These are phyloP conservation scores for Lepidium aucheri DNA, from an alignment of 345 rosid species.

Conservation along the genomic window DNA sequence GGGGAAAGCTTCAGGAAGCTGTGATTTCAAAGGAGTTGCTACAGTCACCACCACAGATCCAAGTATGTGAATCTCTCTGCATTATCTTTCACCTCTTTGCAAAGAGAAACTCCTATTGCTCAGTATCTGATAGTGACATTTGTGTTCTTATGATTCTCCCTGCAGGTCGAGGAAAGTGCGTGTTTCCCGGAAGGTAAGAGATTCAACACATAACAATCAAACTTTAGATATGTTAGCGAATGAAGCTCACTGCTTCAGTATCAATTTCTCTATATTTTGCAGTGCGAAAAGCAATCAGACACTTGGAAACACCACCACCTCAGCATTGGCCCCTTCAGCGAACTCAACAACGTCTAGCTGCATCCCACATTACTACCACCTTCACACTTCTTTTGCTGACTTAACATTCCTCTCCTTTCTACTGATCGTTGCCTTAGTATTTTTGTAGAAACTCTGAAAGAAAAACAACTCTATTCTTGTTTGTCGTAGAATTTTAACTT, in stretches of 20 bases:
- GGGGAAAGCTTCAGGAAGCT: slow-evolving; percentile 67
- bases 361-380: slow-evolving; percentile 18
- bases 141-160: neutral
- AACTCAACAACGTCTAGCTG: slow-evolving; percentile 60
- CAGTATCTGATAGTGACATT: neutral
- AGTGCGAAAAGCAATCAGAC: slow-evolving; percentile 71
- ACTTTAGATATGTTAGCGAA: neutral
- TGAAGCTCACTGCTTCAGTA: slow-evolving; percentile 2
- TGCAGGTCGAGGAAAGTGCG: slow-evolving; percentile 78
- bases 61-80: slow-evolving; percentile 41
- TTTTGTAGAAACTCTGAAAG: slow-evolving; percentile 39
- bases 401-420: slow-evolving; percentile 38
- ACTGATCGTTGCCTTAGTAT: slow-evolving; percentile 27
- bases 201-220: neutral
- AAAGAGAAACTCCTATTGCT: neutral
- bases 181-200: slow-evolving; percentile 70
- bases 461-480: slow-evolving; percentile 26
- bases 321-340: slow-evolving; percentile 72
- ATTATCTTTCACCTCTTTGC: neutral
- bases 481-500: slow-evolving; percentile 10
- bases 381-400: slow-evolving; percentile 33
- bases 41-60: slow-evolving; percentile 81
- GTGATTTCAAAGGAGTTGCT: slow-evolving; percentile 96
- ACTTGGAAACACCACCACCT: slow-evolving; percentile 45
- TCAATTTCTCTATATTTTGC: slow-evolving; percentile 6